These are phyloP conservation scores for Scenedesmus sp. DNA, from an alignment of 163 green algal species.

Conservation along the genomic window DNA sequence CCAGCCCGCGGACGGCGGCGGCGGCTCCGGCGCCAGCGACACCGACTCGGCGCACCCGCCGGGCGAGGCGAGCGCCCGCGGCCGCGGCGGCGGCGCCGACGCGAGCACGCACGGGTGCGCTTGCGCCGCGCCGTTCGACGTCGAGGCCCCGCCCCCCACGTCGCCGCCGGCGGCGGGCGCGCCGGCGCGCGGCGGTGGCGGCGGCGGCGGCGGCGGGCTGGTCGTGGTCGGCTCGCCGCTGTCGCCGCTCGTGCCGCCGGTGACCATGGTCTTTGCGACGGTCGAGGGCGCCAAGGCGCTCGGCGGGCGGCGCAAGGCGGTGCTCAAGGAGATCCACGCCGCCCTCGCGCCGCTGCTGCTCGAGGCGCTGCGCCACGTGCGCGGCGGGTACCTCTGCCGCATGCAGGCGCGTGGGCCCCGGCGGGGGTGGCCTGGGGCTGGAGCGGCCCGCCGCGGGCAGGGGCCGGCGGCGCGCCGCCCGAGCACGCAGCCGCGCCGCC, in stretches of 20 bases:
- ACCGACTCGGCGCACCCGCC: no score
- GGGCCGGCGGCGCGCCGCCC: no score
- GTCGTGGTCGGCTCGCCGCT: background rate
- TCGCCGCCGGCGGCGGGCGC: background rate
- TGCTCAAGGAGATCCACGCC: slow-evolving; percentile 34
- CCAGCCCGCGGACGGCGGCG: background rate
- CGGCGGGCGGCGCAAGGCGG: background rate
- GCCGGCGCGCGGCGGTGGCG: background rate
- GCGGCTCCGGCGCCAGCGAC: background rate
- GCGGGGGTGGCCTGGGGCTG: slow-evolving; percentile 7
- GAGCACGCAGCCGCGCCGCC: no score
- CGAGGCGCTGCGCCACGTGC: slow-evolving; percentile 29
- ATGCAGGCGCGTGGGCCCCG: slow-evolving; percentile 53
- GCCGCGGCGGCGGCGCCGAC: background rate
- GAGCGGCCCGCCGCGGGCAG: no score
- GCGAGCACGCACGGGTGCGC: background rate
- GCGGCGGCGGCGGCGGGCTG: background rate
- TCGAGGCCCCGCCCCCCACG: background rate
- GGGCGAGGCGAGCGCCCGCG: background rate
- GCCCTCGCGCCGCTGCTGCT: slow-evolving; percentile 9
- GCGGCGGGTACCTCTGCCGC: slow-evolving; percentile 56
- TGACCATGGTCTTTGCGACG: slow-evolving; percentile 40
- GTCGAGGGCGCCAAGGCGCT: slow-evolving; percentile 44
- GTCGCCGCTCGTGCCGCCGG: slow-evolving; percentile 1
- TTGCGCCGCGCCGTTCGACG: background rate